phyloP scores from a whole-genome alignment of 768 basidiomycete species.

The Clathrus columnatus region DNA sequence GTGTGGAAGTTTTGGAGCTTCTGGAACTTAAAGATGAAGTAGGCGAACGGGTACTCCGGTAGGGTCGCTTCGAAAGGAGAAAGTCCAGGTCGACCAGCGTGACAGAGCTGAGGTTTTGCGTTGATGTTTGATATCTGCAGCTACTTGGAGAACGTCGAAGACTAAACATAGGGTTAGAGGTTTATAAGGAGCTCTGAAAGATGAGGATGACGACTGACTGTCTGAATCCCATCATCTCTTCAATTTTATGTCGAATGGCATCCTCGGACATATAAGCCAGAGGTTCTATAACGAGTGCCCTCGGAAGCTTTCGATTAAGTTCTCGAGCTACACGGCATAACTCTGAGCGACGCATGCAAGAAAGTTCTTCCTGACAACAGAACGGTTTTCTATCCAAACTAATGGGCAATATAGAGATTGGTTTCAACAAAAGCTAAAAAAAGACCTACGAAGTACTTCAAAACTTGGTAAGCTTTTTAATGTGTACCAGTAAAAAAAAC shows the following conservation, averaged over 20 bases:
- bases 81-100: background rate
- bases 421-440: background rate
- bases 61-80: background rate
- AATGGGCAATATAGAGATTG: background rate
- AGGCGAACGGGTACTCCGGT: background rate
- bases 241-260: slow-evolving; percentile 1
- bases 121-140: background rate
- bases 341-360: slow-evolving; percentile 4
- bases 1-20: slow-evolving; percentile 3
- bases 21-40: slow-evolving; percentile 4
- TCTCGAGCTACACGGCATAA: slow-evolving; percentile 8
- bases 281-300: background rate
- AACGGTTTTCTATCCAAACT: slow-evolving; percentile 9
- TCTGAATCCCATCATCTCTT: slow-evolving; percentile 10
- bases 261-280: background rate
- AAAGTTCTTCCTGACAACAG: slow-evolving; percentile 9
- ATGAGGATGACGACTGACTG: background rate
- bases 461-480: background rate
- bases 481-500: background rate
- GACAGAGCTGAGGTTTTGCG: background rate
- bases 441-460: slow-evolving; percentile 7
- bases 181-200: background rate
- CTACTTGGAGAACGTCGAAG: background rate
- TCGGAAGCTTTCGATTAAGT: slow-evolving; percentile 5
- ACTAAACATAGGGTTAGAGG: background rate